Evolutionary conservation across 495 filamentous ascomycete species (phyloP).

Genomic region (Annulohypoxylon bovei): DNA sequence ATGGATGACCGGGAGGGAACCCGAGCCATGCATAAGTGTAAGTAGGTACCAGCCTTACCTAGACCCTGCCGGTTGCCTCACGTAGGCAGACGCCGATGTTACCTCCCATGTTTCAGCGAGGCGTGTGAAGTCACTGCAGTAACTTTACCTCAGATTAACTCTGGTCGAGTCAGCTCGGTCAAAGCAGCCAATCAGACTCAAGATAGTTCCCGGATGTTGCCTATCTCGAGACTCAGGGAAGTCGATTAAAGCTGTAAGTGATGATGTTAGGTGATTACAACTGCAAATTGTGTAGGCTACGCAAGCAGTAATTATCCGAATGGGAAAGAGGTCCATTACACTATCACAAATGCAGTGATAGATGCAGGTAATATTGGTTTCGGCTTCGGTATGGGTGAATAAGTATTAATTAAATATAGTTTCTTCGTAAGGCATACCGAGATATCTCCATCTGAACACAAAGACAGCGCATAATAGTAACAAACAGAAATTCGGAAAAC

Average conservation of each 20-base stretch:
- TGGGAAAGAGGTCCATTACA: neutral
- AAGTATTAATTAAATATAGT: neutral
- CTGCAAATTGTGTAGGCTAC: neutral
- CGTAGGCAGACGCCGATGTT: neutral
- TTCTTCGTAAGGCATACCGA: neutral
- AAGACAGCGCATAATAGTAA: neutral
- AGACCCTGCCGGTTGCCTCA: neutral
- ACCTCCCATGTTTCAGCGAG: neutral
- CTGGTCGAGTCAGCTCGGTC: neutral
- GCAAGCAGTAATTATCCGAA: neutral
- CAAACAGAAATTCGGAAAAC: neutral
- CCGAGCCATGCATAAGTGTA: neutral
- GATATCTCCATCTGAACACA: neutral
- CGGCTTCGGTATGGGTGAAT: neutral
- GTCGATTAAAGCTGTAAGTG: neutral
- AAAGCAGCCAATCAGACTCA: constrained; percentile 1
- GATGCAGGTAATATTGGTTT: neutral
- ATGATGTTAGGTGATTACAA: neutral
- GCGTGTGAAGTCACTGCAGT: neutral
- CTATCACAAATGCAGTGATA: neutral
- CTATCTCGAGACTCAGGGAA: neutral
- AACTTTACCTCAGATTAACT: neutral
- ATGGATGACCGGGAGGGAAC: neutral
- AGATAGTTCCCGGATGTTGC: neutral
- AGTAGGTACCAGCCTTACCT: constrained; percentile 2